Percentiles rank a stretch among this genome's conserved stretches.
Conservation (phyloP, 2,329 filamentous ascomycete genomes). For the Colletotrichum tropicale region DNA sequence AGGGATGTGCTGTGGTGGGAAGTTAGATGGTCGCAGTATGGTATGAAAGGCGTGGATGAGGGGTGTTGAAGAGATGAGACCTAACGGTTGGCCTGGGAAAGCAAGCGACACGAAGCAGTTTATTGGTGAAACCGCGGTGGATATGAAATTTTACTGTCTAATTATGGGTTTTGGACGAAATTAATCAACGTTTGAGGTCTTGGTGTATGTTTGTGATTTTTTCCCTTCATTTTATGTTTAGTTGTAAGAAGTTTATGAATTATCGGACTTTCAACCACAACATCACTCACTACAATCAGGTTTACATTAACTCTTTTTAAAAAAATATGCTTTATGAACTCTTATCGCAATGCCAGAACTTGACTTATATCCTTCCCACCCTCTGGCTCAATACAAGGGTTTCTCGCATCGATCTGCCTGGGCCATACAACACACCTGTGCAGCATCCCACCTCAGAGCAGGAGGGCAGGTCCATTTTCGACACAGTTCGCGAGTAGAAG, state of each 20-base stretch:
- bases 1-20: not conserved
- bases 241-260: rapidly evolving
- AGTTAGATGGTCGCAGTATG: not conserved
- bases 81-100: not conserved
- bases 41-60: not conserved
- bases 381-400: not conserved
- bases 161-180: rapidly evolving
- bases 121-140: rapidly evolving
- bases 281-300: rapidly evolving
- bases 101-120: not conserved
- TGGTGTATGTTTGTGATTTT: not conserved
- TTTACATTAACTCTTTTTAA: rapidly evolving
- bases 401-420: not conserved
- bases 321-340: not conserved
- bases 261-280: rapidly evolving
- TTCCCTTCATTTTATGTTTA: rapidly evolving
- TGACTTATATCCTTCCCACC: rapidly evolving
- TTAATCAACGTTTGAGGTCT: not conserved
- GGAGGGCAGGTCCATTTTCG: rapidly evolving
- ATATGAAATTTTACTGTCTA: not conserved
- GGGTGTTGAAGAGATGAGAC: not conserved
- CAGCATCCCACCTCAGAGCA: not conserved
- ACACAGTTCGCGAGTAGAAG: not conserved
- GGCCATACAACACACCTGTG: not conserved
- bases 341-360: not conserved